Evolutionary conservation across 352 stramenopile genomes (phyloP), one percentile per base, ranked within the genome.

Genomic region (Globisporangium sylvaticum): DNA sequence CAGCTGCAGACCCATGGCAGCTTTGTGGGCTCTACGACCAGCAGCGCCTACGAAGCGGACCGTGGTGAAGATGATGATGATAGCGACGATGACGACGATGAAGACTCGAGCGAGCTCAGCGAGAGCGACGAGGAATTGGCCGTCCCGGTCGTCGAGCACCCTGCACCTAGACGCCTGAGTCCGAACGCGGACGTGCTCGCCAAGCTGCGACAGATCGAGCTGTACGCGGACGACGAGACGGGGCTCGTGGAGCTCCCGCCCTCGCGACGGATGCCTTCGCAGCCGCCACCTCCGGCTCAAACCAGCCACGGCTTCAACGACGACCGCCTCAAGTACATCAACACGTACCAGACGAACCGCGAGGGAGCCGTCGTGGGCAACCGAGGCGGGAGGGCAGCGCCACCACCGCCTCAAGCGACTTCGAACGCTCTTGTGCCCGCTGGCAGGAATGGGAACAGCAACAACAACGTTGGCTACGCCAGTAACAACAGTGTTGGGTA

Each of bases 281-380:
- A 72, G 15, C 67, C 74, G 24, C 71, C 75, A 39, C 71, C 67
- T 4, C 54, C 29, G 27, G 58, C 31, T 6, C 6, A n/a, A 65
- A 15, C 75, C 32, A 53, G 77, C 12, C 68, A 79, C 24, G 67
- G 79, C 10, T 80, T 87, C 46, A 76, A 86, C 50, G 62, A 83
- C 12, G 80, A 90, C 66, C 80, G 79, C 15, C 75, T 87, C 27
- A 88, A 88, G 73, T 90, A 90, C 66, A 84, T 86, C 60, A 87
- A 83, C 71, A 79, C 76, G 1, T 84, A 84, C 70, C 69, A 72
- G 31, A 58, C 71, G 4, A 78, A 87, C 48, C 67, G 70, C 18
- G 64, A 69, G 0, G 70, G 69, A 39, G 65, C 34, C 29, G 27
- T 64, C 12, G 44, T 20, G 18, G 31, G 50, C 29, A 44, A 46